Conservation (phyloP, 495 filamentous ascomycete species). For the Jackrogersella minutella region DNA sequence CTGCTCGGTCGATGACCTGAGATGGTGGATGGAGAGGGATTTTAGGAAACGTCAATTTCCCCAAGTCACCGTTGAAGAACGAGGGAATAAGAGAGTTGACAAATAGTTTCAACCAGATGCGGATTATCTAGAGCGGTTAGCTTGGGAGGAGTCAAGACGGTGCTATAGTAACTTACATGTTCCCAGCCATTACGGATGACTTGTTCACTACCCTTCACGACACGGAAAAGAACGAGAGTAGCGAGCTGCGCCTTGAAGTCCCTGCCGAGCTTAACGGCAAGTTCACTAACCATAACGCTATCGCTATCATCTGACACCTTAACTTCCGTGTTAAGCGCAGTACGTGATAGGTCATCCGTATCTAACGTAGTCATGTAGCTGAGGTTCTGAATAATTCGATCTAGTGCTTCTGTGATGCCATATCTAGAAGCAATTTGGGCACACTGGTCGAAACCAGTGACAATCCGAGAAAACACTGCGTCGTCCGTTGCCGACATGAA, state of each 20-base stretch:
- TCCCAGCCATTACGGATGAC: slow-evolving; percentile 83
- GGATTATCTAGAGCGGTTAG: slow-evolving; percentile 68
- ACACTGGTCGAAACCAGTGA: slow-evolving; percentile 95
- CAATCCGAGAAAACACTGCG: slow-evolving; percentile 91
- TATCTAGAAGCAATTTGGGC: slow-evolving; percentile 91
- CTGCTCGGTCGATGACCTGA: slow-evolving; percentile 88
- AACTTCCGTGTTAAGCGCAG: slow-evolving; percentile 92
- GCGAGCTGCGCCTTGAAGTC: slow-evolving; percentile 94
- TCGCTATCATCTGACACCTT: slow-evolving; percentile 89
- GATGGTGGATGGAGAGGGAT: slow-evolving; percentile 93
- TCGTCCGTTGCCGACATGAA: slow-evolving; percentile 99
- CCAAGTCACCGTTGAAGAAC: slow-evolving; percentile 75
- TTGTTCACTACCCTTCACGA: slow-evolving; percentile 82
- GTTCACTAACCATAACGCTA: slow-evolving; percentile 98
- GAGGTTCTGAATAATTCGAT: slow-evolving; percentile 88
- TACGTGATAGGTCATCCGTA: slow-evolving; percentile 76
- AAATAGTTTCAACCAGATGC: slow-evolving; percentile 94
- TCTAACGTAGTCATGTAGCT: slow-evolving; percentile 89
- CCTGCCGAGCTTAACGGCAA: slow-evolving; percentile 94
- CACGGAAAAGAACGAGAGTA: slow-evolving; percentile 90
- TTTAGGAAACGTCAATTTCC: slow-evolving; percentile 75
- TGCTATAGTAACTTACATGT: slow-evolving; percentile 64
- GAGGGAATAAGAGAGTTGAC: slow-evolving; percentile 92
- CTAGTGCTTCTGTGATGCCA: slow-evolving; percentile 81
- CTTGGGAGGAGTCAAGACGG: slow-evolving; percentile 22